phyloP scores from a whole-genome alignment of 495 filamentous ascomycete genomes.

The Penicillium steckii region DNA sequence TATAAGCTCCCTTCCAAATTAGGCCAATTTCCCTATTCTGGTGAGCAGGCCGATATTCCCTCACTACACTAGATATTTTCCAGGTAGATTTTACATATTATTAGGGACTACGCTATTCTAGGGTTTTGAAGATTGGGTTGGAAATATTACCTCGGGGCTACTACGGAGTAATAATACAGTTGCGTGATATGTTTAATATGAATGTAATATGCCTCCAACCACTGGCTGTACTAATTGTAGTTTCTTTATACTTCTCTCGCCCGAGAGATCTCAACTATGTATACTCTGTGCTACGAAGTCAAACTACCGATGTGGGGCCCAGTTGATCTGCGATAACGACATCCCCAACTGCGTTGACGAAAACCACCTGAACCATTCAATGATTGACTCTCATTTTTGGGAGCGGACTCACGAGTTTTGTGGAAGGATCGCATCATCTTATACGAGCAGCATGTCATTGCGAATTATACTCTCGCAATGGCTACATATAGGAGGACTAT shows the following conservation, averaged over 20 bases:
- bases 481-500: background rate
- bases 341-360: slow-evolving; percentile 15
- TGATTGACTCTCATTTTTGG: background rate
- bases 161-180: background rate
- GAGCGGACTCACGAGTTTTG: background rate
- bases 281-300: too few relatives aligned
- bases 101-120: too few relatives aligned
- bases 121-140: slow-evolving; percentile 3
- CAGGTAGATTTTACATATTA: too few relatives aligned
- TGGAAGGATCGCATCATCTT: background rate
- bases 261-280: background rate
- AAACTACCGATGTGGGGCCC: background rate
- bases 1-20: too few relatives aligned
- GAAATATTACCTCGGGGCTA: background rate
- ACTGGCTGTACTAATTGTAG: too few relatives aligned
- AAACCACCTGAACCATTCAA: slow-evolving; percentile 2
- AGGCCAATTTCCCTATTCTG: too few relatives aligned
- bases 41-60: too few relatives aligned
- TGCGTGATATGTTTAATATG: slow-evolving; percentile 1
- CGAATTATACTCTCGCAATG: background rate
- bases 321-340: slow-evolving; percentile 16
- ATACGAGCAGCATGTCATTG: background rate
- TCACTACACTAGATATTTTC: too few relatives aligned
- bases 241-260: background rate
- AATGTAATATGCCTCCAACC: background rate